Percentiles rank a stretch among this genome's conserved stretches.
Conservation (phyloP, 2,329 filamentous ascomycete genomes). For the Scedosporium dehoogii region DNA sequence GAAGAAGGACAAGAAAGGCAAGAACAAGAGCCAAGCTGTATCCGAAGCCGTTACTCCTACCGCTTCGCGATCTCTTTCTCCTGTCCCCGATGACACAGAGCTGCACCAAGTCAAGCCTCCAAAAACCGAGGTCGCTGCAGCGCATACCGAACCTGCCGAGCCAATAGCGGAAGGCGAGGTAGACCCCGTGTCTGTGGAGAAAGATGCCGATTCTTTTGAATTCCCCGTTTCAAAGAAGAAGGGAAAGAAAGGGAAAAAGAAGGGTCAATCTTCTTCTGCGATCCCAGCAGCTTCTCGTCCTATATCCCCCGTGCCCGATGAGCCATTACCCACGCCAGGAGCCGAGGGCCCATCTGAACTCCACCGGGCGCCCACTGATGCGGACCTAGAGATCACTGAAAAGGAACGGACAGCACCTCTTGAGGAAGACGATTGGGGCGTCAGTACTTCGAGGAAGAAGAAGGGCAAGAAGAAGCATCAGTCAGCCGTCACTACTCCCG, state of each 20-base stretch:
- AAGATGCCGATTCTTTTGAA: slow-evolving; percentile 2
- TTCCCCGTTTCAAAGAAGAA: slow-evolving; percentile 1
- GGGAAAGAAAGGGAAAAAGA: slow-evolving; percentile 7
- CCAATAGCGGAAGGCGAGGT: not conserved
- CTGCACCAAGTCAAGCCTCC: not conserved
- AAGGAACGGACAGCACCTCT: not conserved
- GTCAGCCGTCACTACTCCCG: not conserved
- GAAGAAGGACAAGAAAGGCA: slow-evolving; percentile 14
- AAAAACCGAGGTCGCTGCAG: not conserved
- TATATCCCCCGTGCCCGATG: not conserved
- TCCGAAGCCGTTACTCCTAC: not conserved
- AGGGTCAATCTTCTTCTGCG: slow-evolving; percentile 14
- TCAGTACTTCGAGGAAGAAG: not conserved
- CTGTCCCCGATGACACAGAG: not conserved
- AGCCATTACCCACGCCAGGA: not conserved
- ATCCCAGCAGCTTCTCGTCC: slow-evolving; percentile 10
- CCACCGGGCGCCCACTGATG: not conserved
- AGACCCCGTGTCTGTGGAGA: not conserved
- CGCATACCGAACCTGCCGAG: not conserved
- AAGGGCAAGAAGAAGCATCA: slow-evolving; percentile 30
- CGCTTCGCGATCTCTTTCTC: not conserved
- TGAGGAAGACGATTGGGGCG: not conserved
- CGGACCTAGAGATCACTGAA: not conserved
- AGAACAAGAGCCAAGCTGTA: not conserved
- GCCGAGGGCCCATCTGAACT: not conserved